Percentiles rank a stretch among this genome's conserved stretches.
Conservation (phyloP, 108 stramenopile species). For the Stephanodiscus triporus region DNA sequence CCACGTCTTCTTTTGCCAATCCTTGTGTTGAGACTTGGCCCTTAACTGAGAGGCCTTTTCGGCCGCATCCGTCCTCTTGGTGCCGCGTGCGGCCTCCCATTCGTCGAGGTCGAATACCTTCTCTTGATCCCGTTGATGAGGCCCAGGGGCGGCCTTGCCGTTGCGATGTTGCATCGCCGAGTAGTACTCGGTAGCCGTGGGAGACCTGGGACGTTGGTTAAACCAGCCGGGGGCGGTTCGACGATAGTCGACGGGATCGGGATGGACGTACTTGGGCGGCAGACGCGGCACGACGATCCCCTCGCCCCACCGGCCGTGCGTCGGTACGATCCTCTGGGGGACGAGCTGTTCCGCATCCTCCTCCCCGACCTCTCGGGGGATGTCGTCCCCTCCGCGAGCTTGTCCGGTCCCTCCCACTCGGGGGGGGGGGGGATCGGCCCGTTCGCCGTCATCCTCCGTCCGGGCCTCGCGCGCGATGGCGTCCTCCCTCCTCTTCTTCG, state of each 20-base stretch:
- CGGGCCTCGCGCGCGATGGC: background rate
- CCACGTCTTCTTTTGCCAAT: background rate
- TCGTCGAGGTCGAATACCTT: background rate
- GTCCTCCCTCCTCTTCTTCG: background rate
- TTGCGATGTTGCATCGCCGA: background rate
- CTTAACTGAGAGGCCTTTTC: too few species aligned
- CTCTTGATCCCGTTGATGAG: background rate
- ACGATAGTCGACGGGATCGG: background rate
- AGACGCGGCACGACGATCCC: slow-evolving; percentile 1
- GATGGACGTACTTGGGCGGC: slow-evolving; percentile 6
- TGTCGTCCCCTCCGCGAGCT: too few species aligned
- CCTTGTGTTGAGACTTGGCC: too few species aligned
- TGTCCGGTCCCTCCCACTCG: too few species aligned
- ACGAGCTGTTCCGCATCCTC: background rate
- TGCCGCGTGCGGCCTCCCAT: background rate
- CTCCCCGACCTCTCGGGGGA: background rate
- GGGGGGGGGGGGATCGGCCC: background rate
- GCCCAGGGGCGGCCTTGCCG: background rate
- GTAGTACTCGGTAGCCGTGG: background rate
- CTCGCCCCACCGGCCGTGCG: background rate
- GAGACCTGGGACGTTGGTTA: background rate
- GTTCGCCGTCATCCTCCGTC: background rate
- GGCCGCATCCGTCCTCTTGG: background rate
- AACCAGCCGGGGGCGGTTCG: background rate
- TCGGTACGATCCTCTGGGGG: background rate